These are phyloP conservation scores for Phoma sp. DNA, from an alignment of 2,329 filamentous ascomycete species.

Conservation along the genomic window DNA sequence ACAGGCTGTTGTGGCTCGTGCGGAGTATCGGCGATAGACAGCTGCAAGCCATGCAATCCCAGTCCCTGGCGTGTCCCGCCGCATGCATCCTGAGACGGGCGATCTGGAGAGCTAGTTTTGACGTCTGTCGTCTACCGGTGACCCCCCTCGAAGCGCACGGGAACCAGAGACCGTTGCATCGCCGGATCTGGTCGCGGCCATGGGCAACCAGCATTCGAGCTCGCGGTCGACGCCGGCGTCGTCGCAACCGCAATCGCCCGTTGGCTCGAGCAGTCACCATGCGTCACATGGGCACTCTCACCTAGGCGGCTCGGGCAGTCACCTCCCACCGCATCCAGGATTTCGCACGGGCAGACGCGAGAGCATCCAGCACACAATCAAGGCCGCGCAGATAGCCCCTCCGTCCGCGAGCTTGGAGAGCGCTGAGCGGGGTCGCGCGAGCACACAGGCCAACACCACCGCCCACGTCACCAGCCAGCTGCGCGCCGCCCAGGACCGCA, in stretches of 20 bases:
- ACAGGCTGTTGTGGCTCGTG: slow-evolving; percentile 25
- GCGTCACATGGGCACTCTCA: slow-evolving; percentile 20
- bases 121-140: slow-evolving; percentile 3
- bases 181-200: slow-evolving; percentile 20
- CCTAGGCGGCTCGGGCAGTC: slow-evolving; percentile 2
- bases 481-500: slow-evolving; percentile 42
- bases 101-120: slow-evolving; percentile 22
- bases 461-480: slow-evolving; percentile 37
- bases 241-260: slow-evolving; percentile 37
- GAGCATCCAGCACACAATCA: slow-evolving; percentile 50
- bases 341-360: slow-evolving; percentile 47
- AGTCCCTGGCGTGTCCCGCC: slow-evolving; percentile 29
- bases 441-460: slow-evolving; percentile 34
- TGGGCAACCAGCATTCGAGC: slow-evolving; percentile 48
- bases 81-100: slow-evolving; percentile 29
- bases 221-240: slow-evolving; percentile 28
- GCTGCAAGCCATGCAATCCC: slow-evolving; percentile 23
- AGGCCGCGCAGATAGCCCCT: slow-evolving; percentile 49
- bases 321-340: slow-evolving; percentile 22
- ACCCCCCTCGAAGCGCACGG: not conserved
- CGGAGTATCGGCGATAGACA: slow-evolving; percentile 28
- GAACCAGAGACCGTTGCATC: slow-evolving; percentile 7
- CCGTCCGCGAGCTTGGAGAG: slow-evolving; percentile 49
- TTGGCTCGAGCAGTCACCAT: slow-evolving; percentile 14
- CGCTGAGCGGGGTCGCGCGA: slow-evolving; percentile 44